Percentiles rank a stretch among this genome's conserved stretches.
Evolutionary conservation across 495 filamentous ascomycete genomes (phyloP).

Genomic region (Penicillium samsonianum): DNA sequence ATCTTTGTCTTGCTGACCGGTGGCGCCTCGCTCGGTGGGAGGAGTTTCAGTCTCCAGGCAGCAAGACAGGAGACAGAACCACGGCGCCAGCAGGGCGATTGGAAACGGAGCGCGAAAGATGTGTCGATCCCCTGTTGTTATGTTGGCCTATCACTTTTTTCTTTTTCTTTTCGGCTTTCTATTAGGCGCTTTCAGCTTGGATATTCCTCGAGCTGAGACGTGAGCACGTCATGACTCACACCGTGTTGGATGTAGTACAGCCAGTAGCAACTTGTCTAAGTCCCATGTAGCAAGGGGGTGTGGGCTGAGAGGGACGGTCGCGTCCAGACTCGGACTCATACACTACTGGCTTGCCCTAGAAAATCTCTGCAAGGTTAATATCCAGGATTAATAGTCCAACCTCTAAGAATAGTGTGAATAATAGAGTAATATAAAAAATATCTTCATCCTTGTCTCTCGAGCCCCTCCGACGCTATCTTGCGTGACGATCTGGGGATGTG

Average conservation of each 20-base stretch:
- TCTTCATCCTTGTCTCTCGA: background rate
- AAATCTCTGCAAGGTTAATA: background rate
- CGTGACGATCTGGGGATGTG: background rate
- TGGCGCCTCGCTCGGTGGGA: constrained; percentile 11
- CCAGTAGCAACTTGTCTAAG: background rate
- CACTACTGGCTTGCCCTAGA: background rate
- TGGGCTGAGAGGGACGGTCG: background rate
- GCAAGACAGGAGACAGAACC: constrained; percentile 1
- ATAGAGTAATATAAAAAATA: background rate
- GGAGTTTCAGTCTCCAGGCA: constrained; percentile 20
- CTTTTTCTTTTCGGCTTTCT: background rate
- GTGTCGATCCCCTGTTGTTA: background rate
- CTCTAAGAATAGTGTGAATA: background rate
- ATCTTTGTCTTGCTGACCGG: background rate
- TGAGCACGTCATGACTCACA: constrained; percentile 20
- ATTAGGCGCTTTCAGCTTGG: background rate
- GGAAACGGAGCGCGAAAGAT: constrained; percentile 22
- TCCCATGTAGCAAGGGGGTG: background rate
- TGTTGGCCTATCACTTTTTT: background rate
- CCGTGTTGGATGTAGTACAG: constrained; percentile 4
- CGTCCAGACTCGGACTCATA: background rate
- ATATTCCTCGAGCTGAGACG: background rate
- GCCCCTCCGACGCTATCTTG: background rate
- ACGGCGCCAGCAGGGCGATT: constrained; percentile 15
- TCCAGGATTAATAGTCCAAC: background rate